These are phyloP conservation scores for Inga laurina DNA, from an alignment of 306 rosid species.

Conservation along the genomic window DNA sequence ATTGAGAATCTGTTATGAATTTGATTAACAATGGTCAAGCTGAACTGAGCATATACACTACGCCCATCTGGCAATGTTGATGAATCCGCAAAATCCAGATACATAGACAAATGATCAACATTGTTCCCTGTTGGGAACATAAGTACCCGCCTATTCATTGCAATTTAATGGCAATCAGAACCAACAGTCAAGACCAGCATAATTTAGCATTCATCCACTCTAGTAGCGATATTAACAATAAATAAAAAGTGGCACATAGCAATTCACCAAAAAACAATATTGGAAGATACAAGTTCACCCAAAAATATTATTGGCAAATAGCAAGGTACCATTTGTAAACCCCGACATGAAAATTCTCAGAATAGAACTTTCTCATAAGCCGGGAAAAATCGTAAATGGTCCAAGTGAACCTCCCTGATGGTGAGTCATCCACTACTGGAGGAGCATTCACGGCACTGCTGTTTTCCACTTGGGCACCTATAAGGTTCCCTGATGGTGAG, in stretches of 20 bases:
- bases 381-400: slow-evolving; percentile 66
- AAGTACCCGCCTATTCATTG: slow-evolving; percentile 63
- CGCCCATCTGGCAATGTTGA: slow-evolving; percentile 63
- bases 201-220: background rate
- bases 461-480: slow-evolving; percentile 30
- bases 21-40: slow-evolving; percentile 75
- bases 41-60: slow-evolving; percentile 76
- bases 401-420: slow-evolving; percentile 71
- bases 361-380: slow-evolving; percentile 59
- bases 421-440: slow-evolving; percentile 64
- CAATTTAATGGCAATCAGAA: slow-evolving; percentile 23
- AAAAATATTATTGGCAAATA: background rate
- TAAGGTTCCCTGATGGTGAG: slow-evolving; percentile 48
- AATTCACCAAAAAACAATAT: background rate
- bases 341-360: slow-evolving; percentile 58
- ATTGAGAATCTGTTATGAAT: slow-evolving; percentile 58
- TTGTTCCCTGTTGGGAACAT: slow-evolving; percentile 77
- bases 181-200: background rate
- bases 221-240: background rate
- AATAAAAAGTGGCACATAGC: background rate
- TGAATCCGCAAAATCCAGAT: slow-evolving; percentile 78
- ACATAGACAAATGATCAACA: slow-evolving; percentile 76
- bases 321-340: slow-evolving; percentile 57
- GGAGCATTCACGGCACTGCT: slow-evolving; percentile 31
- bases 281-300: background rate